phyloP scores from a whole-genome alignment of 345 rosid species.

The Gossypium thurberi region DNA sequence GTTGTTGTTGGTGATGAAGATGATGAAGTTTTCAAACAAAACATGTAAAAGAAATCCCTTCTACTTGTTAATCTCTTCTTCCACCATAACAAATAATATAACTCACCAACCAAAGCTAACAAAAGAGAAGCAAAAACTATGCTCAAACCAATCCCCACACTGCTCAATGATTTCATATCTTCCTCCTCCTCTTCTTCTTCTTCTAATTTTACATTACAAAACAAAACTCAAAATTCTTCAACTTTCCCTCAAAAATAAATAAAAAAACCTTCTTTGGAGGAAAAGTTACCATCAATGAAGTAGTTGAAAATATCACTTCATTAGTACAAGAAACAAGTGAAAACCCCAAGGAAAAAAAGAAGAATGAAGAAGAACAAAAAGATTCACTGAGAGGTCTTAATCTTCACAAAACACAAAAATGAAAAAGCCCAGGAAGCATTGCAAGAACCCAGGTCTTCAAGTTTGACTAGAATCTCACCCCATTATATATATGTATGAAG shows the following conservation, averaged over 20 bases:
- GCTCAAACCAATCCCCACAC: conserved; percentile 87
- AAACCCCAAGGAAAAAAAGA: not conserved
- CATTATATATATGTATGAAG: not conserved
- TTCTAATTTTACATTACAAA: conserved; percentile 10
- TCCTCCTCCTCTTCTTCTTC: not conserved
- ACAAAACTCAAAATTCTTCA: not conserved
- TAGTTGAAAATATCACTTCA: not conserved
- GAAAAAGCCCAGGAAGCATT: conserved; percentile 3
- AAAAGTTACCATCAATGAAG: not conserved
- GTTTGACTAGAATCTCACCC: conserved; percentile 22
- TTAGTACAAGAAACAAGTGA: not conserved
- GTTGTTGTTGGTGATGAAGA: conserved; percentile 25
- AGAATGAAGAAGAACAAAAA: not conserved
- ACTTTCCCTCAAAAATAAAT: not conserved
- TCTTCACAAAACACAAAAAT: conserved; percentile 24
- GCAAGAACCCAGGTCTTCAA: conserved; percentile 16
- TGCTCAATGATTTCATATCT: conserved; percentile 84
- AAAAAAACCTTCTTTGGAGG: not conserved
- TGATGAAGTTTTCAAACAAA: conserved; percentile 44
- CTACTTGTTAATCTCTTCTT: conserved; percentile 52
- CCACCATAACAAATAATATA: conserved; percentile 88
- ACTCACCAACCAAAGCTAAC: conserved; percentile 75
- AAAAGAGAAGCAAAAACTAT: conserved; percentile 79
- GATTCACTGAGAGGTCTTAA: conserved; percentile 16
- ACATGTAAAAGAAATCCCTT: conserved; percentile 67